phyloP scores from a whole-genome alignment of 2,329 filamentous ascomycete genomes.

The Clarireedia paspali region DNA sequence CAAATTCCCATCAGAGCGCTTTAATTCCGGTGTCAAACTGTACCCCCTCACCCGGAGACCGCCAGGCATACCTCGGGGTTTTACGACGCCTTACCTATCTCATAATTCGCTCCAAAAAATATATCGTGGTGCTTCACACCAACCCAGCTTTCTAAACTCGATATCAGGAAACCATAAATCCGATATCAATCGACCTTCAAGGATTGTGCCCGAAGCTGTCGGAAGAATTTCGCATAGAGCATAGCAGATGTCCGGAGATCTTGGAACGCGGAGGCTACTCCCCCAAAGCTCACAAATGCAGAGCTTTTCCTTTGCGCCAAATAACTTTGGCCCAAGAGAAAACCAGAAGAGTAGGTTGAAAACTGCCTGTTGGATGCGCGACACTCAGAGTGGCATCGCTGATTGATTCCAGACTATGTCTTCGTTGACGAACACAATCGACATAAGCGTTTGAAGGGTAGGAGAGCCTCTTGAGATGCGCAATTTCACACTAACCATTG shows the following conservation, averaged over 20 bases:
- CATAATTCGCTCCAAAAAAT: neutral
- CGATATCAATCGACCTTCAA: neutral
- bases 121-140: neutral
- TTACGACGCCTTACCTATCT: slow-evolving; percentile 2
- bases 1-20: neutral
- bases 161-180: neutral
- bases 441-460: slow-evolving; percentile 93
- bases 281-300: slow-evolving; percentile 65
- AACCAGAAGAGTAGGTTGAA: slow-evolving; percentile 70
- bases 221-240: neutral
- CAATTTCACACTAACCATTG: slow-evolving; percentile 14
- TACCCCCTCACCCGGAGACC: slow-evolving; percentile 3
- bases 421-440: slow-evolving; percentile 98
- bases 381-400: slow-evolving; percentile 19
- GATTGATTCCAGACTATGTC: slow-evolving; percentile 70
- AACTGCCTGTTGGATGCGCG: neutral
- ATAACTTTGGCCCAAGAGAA: slow-evolving; percentile 56
- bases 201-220: neutral
- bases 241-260: slow-evolving; percentile 53
- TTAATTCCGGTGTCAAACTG: neutral
- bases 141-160: neutral
- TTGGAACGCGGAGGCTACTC: slow-evolving; percentile 52
- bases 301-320: slow-evolving; percentile 68
- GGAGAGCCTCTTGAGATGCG: slow-evolving; percentile 5
- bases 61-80: neutral